Evolutionary conservation across 169 alveolate species (phyloP), one percentile per base, ranked within the genome.

Genomic region (Cryptosporidium baileyi): DNA sequence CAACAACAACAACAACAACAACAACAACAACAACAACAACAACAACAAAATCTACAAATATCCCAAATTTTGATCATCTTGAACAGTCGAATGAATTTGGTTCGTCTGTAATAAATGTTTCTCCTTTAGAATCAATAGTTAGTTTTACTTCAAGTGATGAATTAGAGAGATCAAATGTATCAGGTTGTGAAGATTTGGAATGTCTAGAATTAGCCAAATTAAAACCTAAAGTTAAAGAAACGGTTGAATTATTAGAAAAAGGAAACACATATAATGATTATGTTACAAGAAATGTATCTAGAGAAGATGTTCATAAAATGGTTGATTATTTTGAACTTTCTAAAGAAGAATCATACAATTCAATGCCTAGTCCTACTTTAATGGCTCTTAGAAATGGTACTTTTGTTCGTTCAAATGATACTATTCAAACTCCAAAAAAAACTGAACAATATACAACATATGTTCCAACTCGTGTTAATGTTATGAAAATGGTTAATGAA

Each of bases 391-490:
- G 85, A 17, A 47, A 74, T 1, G 85, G 85, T 17, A 40, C 65
- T 6, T 41, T 74, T 9, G n/a, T n/a, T n/a, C n/a, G n/a, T n/a
- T 7, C 9, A 24, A 22, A 57, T 30, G 51, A 43, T 7, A 36
- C 28, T 30, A 9, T 54, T n/a, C 2, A 49, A 22, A 22, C 41
- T 1, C 81, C 81, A 34, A 17, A 36, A 36, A 28, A 17, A 3
- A 4, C 7, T 7, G 41, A 52, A 34, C 44, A 1, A 0, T 28
- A 36, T 22, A 28, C 24, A 15, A 5, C 7, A 13, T 19, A 51
- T 24, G n/a, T 38, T 1, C 67, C 85, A 38, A 74, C 85, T 7
- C 30, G 44, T 19, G 85, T 52, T n/a, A n/a, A 6, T 7, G 85
- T 74, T 6, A 47, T 36, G 15, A 32, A 57, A 6, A 38, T 74